A percentile compares a stretch with the other conserved stretches of the same genome.
Evolutionary conservation across 495 filamentous ascomycete genomes (phyloP).

Genomic region (Trichoderma virens): DNA sequence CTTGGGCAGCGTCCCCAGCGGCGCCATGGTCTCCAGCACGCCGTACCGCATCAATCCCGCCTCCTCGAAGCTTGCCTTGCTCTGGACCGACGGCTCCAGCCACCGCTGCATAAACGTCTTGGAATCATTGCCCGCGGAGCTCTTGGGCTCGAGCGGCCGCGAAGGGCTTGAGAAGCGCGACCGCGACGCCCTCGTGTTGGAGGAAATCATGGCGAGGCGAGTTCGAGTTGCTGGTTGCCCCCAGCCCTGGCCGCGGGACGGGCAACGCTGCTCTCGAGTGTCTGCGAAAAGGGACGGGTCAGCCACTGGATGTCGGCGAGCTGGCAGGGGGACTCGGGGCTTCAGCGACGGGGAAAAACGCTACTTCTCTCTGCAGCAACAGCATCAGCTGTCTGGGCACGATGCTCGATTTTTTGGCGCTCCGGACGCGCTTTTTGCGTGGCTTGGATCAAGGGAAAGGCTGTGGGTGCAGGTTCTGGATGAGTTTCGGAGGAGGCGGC

Average conservation of each 20-base stretch:
- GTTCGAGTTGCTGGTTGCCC: conserved; percentile 15
- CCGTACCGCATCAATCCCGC: conserved; percentile 52
- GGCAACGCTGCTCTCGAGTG: conserved; percentile 5
- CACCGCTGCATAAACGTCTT: conserved; percentile 47
- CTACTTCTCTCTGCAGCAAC: not conserved
- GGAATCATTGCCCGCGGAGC: conserved; percentile 22
- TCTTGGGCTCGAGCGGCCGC: conserved; percentile 22
- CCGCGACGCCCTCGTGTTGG: conserved; percentile 33
- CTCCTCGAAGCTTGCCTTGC: conserved; percentile 66
- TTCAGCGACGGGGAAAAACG: not conserved
- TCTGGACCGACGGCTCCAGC: conserved; percentile 62
- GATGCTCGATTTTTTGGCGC: not conserved
- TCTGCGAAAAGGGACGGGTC: conserved; percentile 2
- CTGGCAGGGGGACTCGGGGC: not conserved
- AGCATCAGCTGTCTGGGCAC: not conserved
- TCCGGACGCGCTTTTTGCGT: not conserved
- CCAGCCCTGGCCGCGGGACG: conserved; percentile 26
- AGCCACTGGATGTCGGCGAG: not conserved
- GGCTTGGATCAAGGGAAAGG: not conserved
- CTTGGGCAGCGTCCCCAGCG: conserved; percentile 57
- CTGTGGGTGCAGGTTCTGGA: conserved; percentile 8
- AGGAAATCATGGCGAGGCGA: conserved; percentile 23
- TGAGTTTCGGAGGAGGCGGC: conserved; percentile 8
- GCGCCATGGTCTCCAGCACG: conserved; percentile 62
- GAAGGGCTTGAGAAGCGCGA: conserved; percentile 52